Base-by-base conservation (phyloP, 495 filamentous ascomycete genomes). In the Terfezia claveryi region DNA sequence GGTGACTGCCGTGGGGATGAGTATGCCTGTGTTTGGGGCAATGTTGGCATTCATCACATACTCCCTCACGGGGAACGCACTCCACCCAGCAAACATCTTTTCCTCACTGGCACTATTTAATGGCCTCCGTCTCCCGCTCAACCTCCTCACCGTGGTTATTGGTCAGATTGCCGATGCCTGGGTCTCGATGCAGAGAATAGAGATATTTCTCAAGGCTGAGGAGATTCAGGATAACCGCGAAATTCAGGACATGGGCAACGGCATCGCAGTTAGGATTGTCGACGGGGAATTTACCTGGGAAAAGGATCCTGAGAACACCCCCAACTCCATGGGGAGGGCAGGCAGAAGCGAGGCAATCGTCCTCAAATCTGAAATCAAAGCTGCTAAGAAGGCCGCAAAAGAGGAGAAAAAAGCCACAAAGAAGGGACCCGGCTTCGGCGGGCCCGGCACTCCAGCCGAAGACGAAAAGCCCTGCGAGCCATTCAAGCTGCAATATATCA, bases 31-130 rank as follows among this genome's bases (percentile, higher is more conserved):
- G 41, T 94, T 94, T 61, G 87, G 88, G 4, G 89, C 88, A 8
- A 94, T 96, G 86, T 68, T 95, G 36, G 75, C 87, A 2, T 98
- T 98, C 69, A 87, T 98, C 66, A 92, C 87, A 6, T 95, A 85
- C 64, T 82, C 84, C 1, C 72, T 93, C 32, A 80, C 87, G 2
- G 70, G 80, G 38, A 81, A 89, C 60, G 64, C 62, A 11, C 74
- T 94, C 10, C 68, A 78, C 14, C 80, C 89, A 0, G 86, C 87
- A 0, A 72, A 78, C 16, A 74, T 95, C 51, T 98, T 98, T 70
- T 94, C 88, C 0, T 94, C 91, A 0, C 71, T 95, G 36, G 89
- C 88, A 1, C 69, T 95, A 23, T 98, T 95, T 73, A 98, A 95
- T 62, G 79, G 80, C 5, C 73, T 98, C 44, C 80, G 89, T 16